Base-by-base conservation (phyloP, 208 protist species). In the Naegleria fowleri region DNA sequence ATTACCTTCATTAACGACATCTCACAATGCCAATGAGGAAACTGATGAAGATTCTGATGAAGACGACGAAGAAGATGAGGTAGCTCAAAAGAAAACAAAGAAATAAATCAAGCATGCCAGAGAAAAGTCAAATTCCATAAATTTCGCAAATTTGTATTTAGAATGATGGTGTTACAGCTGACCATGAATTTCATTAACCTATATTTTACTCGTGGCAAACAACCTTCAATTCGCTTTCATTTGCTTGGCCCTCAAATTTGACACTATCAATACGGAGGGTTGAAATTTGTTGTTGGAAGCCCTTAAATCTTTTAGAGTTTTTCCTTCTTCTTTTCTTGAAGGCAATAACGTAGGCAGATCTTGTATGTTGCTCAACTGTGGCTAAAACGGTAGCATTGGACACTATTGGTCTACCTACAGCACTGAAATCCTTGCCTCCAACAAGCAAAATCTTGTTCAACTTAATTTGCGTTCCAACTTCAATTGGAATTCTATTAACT, bases 391-490 rank as follows among this genome's bases (percentile, higher is more conserved):
- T 92, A 0, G 93, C 95, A 59, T 93, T 67, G 43, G 93, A 90
- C 11, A 98, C 92, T 33, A 98, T 91, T 25, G 97, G 97, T 2
- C 96, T 94, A 29, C 97, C 97, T 75, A 98, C 93, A 43, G 96
- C 96, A 13, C 96, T 97, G 88, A 98, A 98, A 83, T 94, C 93
- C 39, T 92, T 90, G 1, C 95, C 96, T 36, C 96, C 96, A 29
- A 98, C 94, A 92, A 97, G 95, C 5, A 97, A 91, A 15, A 97
- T 95, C 91, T 97, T 97, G 91, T 97, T 96, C 4, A 98, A 91
- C 0, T 93, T 91, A 90, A 98, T 97, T 83, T 92, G 91, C 75
- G 95, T 95, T 3, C 96, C 95, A 83, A 98, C 97, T 22, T 96
- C 93, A 16, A 94, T 94, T 15, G 93, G 93, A 41, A 90, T 90